Evolutionary conservation across 1,139 yeast genomes (phyloP), one percentile per base, ranked within the genome.

Genomic region (Maudiozyma humilis): DNA sequence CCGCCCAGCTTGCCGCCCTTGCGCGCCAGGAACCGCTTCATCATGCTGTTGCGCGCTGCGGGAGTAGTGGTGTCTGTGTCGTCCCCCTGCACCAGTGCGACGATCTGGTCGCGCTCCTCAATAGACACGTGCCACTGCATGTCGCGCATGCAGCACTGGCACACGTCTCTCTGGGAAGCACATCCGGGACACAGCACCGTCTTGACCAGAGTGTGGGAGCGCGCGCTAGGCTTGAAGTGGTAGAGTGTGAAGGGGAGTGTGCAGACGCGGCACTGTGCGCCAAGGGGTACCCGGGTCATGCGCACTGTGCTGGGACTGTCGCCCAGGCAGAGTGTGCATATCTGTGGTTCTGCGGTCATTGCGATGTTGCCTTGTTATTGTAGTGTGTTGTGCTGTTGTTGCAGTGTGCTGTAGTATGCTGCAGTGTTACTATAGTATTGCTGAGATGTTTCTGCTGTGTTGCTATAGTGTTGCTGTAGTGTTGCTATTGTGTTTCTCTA

Each of bases 81-180:
- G 15, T 69, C 71, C 16, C 74, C 63, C 7, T 83, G 84, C 4
- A 91, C 83, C 74, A 87, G 72, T 13, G 55, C 79, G 56, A 88
- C 64, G 1, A 95, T 87, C 1, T 89, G 79, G 54, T 89, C 96
- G 48, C 96, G 67, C 7, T 88, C 68, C 16, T 82, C 79, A 15
- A 87, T 62, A 0, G 96, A 89, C 20, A 91, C 75, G 4, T 88
- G 84, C 66, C 80, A 85, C 20, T 81, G 76, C 41, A 87, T 68
- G 65, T 91, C 97, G 36, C 84, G 65, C 77, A 87, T 75, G 60
- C 98, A 91, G 18, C 79, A 67, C 60, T 91, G 97, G 58, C 98
- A 91, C 52, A 95, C 83, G 64, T 85, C 82, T 51, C 82, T 74
- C 40, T 82, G 76, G 36, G 78, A 68, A 1, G 96, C 81, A 65